Evolutionary conservation across 495 filamentous ascomycete species (phyloP), one percentile per base, ranked within the genome.

Genomic region (Xylaria cubensis): DNA sequence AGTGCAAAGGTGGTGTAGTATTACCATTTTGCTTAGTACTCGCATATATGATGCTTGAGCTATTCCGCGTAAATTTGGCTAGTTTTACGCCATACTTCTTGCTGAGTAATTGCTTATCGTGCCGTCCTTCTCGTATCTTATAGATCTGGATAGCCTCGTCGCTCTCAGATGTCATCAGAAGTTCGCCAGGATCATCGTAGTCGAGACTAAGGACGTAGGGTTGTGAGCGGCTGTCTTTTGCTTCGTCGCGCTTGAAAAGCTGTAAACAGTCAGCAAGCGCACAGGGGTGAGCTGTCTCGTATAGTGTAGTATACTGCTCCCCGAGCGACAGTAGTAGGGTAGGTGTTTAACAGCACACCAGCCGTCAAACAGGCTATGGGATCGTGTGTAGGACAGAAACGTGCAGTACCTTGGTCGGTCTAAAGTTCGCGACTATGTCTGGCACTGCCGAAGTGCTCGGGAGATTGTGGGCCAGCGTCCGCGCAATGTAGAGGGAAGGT

Each of bases 121-220:
- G 90, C 67, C 92, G 93, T 7, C 96, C 96, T 63, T 96, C 94
- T 72, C 92, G 93, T 73, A 95, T 91, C 74, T 94, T 96, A 83
- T 94, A 99, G 41, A 98, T 87, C 76, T 98, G 95, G 72, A 99
- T 93, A 1, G 93, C 96, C 74, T 98, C 94, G 77, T 98, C 97
- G 78, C 90, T 92, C 64, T 94, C 93, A 9, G 93, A 92, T 0
- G 94, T 91, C 77, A 98, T 93, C 51, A 95, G 86, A 50, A 93
- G 92, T 74, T 97, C 94, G 76, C 96, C 96, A 32, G 91, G 90
- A 84, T 98, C 94, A 82, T 98, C 95, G 76, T 97, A 98, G 83
- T 98, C 95, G 75, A 99, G 88, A 5, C 95, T 98, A 4, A 87
- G 77, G 32, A 88, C 82, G 42, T 80, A 76, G 13, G 83, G 82